A percentile compares a stretch with the other conserved stretches of the same genome.
Evolutionary conservation across 768 basidiomycete species (phyloP).

Genomic region (Mrakia hoshinonis): DNA sequence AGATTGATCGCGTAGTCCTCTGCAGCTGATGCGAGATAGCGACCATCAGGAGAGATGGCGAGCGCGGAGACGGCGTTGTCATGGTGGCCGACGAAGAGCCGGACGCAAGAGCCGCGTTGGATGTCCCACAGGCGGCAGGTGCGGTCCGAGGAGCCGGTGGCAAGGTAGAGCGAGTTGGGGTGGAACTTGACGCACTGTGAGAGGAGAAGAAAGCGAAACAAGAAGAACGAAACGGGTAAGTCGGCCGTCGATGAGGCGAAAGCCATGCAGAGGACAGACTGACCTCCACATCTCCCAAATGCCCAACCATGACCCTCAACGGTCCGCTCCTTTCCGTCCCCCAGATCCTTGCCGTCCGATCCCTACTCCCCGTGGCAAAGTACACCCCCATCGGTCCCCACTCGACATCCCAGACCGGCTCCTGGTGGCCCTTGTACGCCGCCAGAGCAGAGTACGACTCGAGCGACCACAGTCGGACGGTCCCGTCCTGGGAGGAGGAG

Average conservation of each 20-base stretch:
- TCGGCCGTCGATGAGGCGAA: neutral
- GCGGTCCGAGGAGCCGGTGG: conserved; percentile 92
- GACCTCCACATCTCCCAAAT: conserved; percentile 94
- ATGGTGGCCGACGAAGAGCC: conserved; percentile 92
- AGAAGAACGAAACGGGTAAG: neutral
- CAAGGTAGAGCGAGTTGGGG: conserved; percentile 93
- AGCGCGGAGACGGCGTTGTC: conserved; percentile 67
- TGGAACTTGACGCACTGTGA: conserved; percentile 89
- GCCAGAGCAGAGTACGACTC: conserved; percentile 90
- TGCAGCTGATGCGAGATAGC: conserved; percentile 82
- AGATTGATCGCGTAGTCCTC: conserved; percentile 89
- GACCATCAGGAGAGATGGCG: conserved; percentile 86
- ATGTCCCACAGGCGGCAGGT: conserved; percentile 97
- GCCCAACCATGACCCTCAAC: conserved; percentile 85
- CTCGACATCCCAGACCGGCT: conserved; percentile 97
- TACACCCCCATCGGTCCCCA: conserved; percentile 99
- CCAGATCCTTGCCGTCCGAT: conserved; percentile 91
- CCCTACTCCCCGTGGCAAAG: conserved; percentile 90
- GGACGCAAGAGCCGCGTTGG: conserved; percentile 84
- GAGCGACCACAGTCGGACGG: conserved; percentile 84
- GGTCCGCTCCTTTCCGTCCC: conserved; percentile 82
- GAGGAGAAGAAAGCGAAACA: neutral
- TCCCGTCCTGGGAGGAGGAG: conserved; percentile 85
- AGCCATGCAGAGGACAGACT: conserved; percentile 44
- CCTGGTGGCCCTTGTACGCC: conserved; percentile 89